Evolutionary conservation across 495 filamentous ascomycete species (phyloP).

Genomic region (Penicillium waksmanii): DNA sequence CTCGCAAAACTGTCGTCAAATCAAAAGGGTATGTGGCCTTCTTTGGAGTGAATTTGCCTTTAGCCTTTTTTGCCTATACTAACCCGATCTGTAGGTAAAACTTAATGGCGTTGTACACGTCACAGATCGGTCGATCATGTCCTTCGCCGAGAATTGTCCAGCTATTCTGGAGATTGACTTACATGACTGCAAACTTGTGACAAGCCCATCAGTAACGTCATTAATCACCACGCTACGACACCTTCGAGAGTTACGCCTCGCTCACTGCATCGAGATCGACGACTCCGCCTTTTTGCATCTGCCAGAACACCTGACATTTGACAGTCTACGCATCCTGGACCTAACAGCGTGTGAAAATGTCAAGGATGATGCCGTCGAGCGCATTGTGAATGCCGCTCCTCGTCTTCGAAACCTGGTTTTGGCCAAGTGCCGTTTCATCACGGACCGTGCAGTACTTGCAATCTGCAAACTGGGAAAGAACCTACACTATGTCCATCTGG

Average conservation of each 20-base stretch:
- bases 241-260: slow-evolving; percentile 85
- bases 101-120: slow-evolving; percentile 85
- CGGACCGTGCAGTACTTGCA: slow-evolving; percentile 82
- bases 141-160: slow-evolving; percentile 84
- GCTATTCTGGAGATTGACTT: slow-evolving; percentile 97
- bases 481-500: slow-evolving; percentile 92
- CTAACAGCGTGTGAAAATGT: slow-evolving; percentile 84
- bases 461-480: slow-evolving; percentile 94
- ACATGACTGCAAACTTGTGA: slow-evolving; percentile 79
- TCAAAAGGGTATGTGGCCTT: slow-evolving; percentile 74
- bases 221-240: slow-evolving; percentile 75
- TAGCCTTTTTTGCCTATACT: not conserved
- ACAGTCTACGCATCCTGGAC: slow-evolving; percentile 90
- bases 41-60: not conserved
- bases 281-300: slow-evolving; percentile 85
- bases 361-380: slow-evolving; percentile 83
- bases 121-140: slow-evolving; percentile 75
- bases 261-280: slow-evolving; percentile 79
- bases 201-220: slow-evolving; percentile 76
- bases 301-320: slow-evolving; percentile 69
- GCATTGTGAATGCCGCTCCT: slow-evolving; percentile 82
- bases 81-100: slow-evolving; percentile 67
- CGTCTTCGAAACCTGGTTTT: slow-evolving; percentile 90
- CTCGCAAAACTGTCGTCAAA: slow-evolving; percentile 77
- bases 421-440: slow-evolving; percentile 90